These are phyloP conservation scores for Penicillium cosmopolitanum DNA, from an alignment of 495 filamentous ascomycete species.

Conservation along the genomic window DNA sequence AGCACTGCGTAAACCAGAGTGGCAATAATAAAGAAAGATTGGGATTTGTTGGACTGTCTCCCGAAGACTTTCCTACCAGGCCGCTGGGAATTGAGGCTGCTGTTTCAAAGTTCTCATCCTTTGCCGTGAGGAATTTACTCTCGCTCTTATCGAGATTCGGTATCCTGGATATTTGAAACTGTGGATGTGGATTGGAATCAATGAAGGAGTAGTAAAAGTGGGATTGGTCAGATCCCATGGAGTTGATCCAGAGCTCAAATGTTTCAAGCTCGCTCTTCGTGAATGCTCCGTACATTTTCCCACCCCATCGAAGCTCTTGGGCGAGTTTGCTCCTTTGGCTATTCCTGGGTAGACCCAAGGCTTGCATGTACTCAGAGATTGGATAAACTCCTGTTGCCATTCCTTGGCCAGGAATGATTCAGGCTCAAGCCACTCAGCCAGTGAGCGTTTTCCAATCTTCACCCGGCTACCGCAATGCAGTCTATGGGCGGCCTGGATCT, in stretches of 20 bases:
- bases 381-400: constrained; percentile 34
- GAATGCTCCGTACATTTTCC: constrained; percentile 54
- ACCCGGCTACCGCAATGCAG: constrained; percentile 40
- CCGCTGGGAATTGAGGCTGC: background rate
- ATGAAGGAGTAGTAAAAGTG: constrained; percentile 6
- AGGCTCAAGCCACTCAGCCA: constrained; percentile 43
- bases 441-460: constrained; percentile 32
- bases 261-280: constrained; percentile 43
- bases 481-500: constrained; percentile 33
- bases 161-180: background rate
- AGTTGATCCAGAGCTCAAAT: constrained; percentile 44
- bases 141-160: background rate
- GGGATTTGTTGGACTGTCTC: background rate
- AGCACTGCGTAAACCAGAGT: constrained; percentile 41
- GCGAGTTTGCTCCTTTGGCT: constrained; percentile 41
- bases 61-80: background rate
- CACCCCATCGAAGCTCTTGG: constrained; percentile 45
- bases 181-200: background rate
- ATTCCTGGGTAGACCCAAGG: constrained; percentile 43
- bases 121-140: background rate
- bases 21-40: constrained; percentile 31
- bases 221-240: background rate
- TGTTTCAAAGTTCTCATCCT: background rate
- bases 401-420: constrained; percentile 20
- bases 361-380: constrained; percentile 23